A percentile compares a stretch with the other conserved stretches of the same genome.
These are phyloP conservation scores for Rhizoclosmatium hyalinum DNA, from an alignment of 371 early-diverging fungal genomes.

Conservation along the genomic window DNA sequence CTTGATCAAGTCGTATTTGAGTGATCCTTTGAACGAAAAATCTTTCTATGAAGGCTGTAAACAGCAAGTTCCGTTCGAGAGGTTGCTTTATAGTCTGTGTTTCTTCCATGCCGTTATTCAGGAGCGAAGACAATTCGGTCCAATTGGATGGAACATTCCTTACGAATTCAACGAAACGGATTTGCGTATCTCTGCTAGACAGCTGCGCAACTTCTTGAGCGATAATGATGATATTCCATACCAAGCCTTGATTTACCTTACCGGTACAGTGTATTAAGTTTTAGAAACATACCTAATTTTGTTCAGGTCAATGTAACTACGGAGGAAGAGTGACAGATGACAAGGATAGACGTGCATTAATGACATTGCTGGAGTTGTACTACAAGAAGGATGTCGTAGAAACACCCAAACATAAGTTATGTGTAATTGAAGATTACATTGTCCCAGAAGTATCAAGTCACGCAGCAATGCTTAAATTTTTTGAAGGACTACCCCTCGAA, in stretches of 20 bases:
- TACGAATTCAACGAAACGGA: conserved; percentile 66
- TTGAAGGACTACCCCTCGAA: conserved; percentile 57
- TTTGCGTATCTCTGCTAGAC: conserved; percentile 57
- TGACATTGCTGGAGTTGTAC: conserved; percentile 48
- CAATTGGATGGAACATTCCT: conserved; percentile 69
- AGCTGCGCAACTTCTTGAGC: conserved; percentile 57
- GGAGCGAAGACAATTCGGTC: conserved; percentile 59
- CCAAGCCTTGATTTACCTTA: conserved; percentile 58
- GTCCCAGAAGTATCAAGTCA: conserved; percentile 48
- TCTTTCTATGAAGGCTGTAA: conserved; percentile 60
- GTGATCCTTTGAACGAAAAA: conserved; percentile 59
- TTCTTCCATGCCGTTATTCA: conserved; percentile 65
- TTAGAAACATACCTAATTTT: conserved; percentile 6
- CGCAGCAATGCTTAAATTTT: conserved; percentile 48
- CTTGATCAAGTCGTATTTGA: conserved; percentile 50
- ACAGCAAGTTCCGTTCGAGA: conserved; percentile 54
- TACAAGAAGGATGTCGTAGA: conserved; percentile 44
- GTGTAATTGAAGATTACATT: conserved; percentile 48
- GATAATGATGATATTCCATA: conserved; percentile 61
- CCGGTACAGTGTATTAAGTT: conserved; percentile 42
- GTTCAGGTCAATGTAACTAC: conserved; percentile 58
- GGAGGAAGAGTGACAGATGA: conserved; percentile 65
- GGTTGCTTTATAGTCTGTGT: conserved; percentile 56
- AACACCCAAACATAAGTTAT: conserved; percentile 43
- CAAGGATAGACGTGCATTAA: conserved; percentile 55